A percentile compares a stretch with the other conserved stretches of the same genome.
phyloP scores from a whole-genome alignment of 2,329 filamentous ascomycete genomes.

The Pestalotiopsis sp. region DNA sequence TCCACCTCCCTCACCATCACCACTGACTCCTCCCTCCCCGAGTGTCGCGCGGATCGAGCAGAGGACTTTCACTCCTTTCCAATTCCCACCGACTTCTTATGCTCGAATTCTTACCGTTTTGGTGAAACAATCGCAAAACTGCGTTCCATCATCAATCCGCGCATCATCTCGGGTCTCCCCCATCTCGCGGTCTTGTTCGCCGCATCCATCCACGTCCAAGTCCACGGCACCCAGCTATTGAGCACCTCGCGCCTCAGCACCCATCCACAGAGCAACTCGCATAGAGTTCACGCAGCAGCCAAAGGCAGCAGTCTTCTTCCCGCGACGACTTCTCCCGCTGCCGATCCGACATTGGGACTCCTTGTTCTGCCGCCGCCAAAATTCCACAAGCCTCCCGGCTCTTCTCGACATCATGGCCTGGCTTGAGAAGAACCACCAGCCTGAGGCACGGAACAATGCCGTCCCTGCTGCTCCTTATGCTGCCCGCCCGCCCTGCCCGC shows the following conservation, averaged over 20 bases:
- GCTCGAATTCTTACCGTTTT: not conserved
- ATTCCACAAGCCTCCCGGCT: not conserved
- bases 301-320: no score
- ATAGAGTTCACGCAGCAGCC: no score
- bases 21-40: not conserved
- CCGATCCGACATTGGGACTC: no score
- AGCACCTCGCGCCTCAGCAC: no score
- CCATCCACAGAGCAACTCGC: no score
- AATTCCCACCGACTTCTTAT: not conserved
- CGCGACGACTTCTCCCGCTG: no score
- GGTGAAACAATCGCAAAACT: not conserved
- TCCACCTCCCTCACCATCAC: not conserved
- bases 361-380: no score
- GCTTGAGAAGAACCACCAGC: not conserved
- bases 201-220: no score
- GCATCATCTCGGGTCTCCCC: no score
- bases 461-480: conserved; percentile 25
- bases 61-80: not conserved
- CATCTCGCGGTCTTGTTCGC: no score
- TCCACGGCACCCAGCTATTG: no score
- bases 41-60: not conserved
- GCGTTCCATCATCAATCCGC: no score
- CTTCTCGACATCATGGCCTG: not conserved
- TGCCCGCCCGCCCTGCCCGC: conserved; percentile 26
- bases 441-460: not conserved